A percentile compares a stretch with the other conserved stretches of the same genome.
These are phyloP conservation scores for Sordariomycetes sp. DNA, from an alignment of 2,329 filamentous ascomycete species.

Conservation along the genomic window DNA sequence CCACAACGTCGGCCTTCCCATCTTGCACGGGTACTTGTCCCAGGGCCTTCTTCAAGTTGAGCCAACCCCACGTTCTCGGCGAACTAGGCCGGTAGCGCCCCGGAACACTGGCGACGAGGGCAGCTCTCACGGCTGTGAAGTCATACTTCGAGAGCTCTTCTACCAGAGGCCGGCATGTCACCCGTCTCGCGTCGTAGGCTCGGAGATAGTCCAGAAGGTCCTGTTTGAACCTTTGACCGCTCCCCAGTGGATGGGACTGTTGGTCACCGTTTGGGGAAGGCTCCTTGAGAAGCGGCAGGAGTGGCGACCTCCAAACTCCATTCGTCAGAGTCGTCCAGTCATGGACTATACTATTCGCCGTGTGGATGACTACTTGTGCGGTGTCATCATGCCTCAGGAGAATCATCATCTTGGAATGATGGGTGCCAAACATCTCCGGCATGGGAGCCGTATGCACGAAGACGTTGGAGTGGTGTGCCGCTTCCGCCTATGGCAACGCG, in stretches of 20 bases:
- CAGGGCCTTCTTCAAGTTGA: slow-evolving; percentile 51
- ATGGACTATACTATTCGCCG: slow-evolving; percentile 79
- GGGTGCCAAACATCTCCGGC: slow-evolving; percentile 77
- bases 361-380: slow-evolving; percentile 75
- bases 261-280: not conserved
- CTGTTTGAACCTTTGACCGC: slow-evolving; percentile 60
- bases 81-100: slow-evolving; percentile 47
- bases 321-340: slow-evolving; percentile 89
- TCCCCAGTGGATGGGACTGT: slow-evolving; percentile 31
- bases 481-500: slow-evolving; percentile 40
- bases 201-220: slow-evolving; percentile 65
- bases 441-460: slow-evolving; percentile 64
- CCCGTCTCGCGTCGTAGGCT: slow-evolving; percentile 52
- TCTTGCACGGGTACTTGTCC: slow-evolving; percentile 34
- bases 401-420: slow-evolving; percentile 83
- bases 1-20: slow-evolving; percentile 36
- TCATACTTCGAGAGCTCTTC: slow-evolving; percentile 51
- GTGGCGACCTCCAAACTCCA: slow-evolving; percentile 67
- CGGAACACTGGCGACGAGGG: slow-evolving; percentile 70
- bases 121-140: slow-evolving; percentile 58
- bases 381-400: slow-evolving; percentile 66
- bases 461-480: slow-evolving; percentile 54
- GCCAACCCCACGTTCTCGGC: slow-evolving; percentile 63
- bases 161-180: slow-evolving; percentile 42
- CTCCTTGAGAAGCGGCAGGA: slow-evolving; percentile 40